Conservation (phyloP, 306 rosid genomes). For the Quercus dentata region DNA sequence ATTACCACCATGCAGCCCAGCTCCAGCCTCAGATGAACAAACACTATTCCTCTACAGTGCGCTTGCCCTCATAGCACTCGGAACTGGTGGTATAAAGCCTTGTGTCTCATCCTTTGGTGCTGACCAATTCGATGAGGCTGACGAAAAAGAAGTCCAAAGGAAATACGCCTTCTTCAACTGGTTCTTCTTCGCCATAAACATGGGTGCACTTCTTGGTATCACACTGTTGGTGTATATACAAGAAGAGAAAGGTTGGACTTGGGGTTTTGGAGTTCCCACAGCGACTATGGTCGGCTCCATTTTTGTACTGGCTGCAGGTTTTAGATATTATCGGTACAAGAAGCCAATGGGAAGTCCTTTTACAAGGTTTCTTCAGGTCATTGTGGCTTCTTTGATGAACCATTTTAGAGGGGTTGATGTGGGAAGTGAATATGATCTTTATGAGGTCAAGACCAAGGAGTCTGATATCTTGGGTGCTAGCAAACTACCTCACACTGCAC, state of each 20-base stretch:
- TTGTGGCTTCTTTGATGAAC: constrained; percentile 37
- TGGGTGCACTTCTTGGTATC: constrained; percentile 50
- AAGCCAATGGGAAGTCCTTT: constrained; percentile 67
- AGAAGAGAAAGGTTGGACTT: constrained; percentile 36
- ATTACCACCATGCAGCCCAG: constrained; percentile 31
- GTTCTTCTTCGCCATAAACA: constrained; percentile 59
- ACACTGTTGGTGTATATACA: constrained; percentile 45
- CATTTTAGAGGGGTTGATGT: constrained; percentile 29
- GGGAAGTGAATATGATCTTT: constrained; percentile 16
- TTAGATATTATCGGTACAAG: constrained; percentile 35
- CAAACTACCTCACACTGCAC: constrained; percentile 38
- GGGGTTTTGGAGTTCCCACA: constrained; percentile 53
- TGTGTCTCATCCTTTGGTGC: constrained; percentile 70
- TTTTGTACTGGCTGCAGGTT: constrained; percentile 26
- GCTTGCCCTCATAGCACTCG: constrained; percentile 49
- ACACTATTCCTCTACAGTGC: constrained; percentile 38
- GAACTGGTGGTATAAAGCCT: constrained; percentile 63
- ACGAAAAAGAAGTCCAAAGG: constrained; percentile 31
- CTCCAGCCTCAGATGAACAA: constrained; percentile 40
- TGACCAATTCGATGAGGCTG: constrained; percentile 59
- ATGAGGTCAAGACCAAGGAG: constrained; percentile 37
- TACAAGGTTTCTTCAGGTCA: constrained; percentile 48
- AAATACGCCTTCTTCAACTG: constrained; percentile 58
- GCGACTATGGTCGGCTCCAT: constrained; percentile 27
- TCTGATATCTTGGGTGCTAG: constrained; percentile 45